Percentiles rank a stretch among this genome's conserved stretches.
These are phyloP conservation scores for Wickerhamiella azyma DNA, from an alignment of 805 yeast species.

Conservation along the genomic window DNA sequence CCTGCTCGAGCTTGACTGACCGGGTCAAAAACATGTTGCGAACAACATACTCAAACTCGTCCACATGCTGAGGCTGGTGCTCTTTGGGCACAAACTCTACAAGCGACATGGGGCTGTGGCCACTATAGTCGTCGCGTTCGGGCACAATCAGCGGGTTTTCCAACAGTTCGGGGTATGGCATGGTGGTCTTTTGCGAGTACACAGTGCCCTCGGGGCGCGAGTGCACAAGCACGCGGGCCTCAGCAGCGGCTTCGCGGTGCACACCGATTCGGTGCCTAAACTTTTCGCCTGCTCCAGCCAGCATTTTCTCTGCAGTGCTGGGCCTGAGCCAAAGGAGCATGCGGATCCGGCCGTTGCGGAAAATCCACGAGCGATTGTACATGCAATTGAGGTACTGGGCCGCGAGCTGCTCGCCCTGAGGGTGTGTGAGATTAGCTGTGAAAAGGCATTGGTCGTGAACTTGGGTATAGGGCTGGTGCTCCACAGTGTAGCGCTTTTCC, in stretches of 20 bases:
- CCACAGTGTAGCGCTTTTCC: conserved; percentile 33
- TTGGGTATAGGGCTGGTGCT: conserved; percentile 25
- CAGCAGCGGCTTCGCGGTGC: conserved; percentile 50
- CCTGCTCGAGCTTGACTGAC: conserved; percentile 32
- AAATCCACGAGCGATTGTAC: conserved; percentile 60
- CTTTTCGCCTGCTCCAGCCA: conserved; percentile 39
- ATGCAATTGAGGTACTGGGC: conserved; percentile 66
- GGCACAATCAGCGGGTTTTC: conserved; percentile 9
- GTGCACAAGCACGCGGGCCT: conserved; percentile 28
- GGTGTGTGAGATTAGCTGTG: conserved; percentile 43
- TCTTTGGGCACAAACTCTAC: conserved; percentile 43
- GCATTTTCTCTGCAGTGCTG: conserved; percentile 44
- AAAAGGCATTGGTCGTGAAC: conserved; percentile 43
- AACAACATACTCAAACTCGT: conserved; percentile 53
- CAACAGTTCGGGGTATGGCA: conserved; percentile 13
- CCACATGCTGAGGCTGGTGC: conserved; percentile 32
- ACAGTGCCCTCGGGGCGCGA: neutral
- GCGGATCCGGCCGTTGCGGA: conserved; percentile 56
- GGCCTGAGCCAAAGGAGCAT: conserved; percentile 59
- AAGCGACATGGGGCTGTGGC: conserved; percentile 29
- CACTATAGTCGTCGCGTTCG: conserved; percentile 14
- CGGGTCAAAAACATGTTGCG: conserved; percentile 42
- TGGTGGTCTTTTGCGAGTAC: conserved; percentile 21
- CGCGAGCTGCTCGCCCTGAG: conserved; percentile 50
- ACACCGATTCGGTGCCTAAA: conserved; percentile 51